Evolutionary conservation across 345 rosid species (phyloP).

Genomic region (Pistacia atlantica): DNA sequence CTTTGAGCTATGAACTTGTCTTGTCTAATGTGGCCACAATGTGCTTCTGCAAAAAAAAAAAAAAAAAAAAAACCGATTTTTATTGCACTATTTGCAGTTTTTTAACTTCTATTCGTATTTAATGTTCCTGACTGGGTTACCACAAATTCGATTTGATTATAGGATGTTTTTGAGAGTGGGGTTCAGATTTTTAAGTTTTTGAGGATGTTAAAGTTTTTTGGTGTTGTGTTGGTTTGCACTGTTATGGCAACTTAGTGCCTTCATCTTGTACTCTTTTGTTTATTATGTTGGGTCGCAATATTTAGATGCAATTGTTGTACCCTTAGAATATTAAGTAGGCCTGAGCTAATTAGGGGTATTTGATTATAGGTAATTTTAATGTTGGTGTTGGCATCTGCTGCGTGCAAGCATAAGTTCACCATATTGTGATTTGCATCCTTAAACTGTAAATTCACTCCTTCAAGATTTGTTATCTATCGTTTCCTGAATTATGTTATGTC

Average conservation of each 20-base stretch:
- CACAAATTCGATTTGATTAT: background rate
- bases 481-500: constrained; percentile 16
- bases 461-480: background rate
- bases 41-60: background rate
- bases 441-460: background rate
- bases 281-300: background rate
- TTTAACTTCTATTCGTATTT: background rate
- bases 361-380: background rate
- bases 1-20: background rate
- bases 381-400: background rate
- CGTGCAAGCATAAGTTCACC: background rate
- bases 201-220: constrained; percentile 1
- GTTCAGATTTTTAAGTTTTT: background rate
- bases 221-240: background rate
- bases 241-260: background rate
- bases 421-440: background rate
- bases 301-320: background rate
- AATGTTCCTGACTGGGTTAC: background rate
- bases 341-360: background rate
- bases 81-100: background rate
- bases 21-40: background rate
- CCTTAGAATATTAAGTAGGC: background rate
- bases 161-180: background rate
- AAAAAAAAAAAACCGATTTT: background rate
- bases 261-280: background rate